These are phyloP conservation scores for Trypanosoma platydactyli DNA, from an alignment of 208 protist genomes.

Conservation along the genomic window DNA sequence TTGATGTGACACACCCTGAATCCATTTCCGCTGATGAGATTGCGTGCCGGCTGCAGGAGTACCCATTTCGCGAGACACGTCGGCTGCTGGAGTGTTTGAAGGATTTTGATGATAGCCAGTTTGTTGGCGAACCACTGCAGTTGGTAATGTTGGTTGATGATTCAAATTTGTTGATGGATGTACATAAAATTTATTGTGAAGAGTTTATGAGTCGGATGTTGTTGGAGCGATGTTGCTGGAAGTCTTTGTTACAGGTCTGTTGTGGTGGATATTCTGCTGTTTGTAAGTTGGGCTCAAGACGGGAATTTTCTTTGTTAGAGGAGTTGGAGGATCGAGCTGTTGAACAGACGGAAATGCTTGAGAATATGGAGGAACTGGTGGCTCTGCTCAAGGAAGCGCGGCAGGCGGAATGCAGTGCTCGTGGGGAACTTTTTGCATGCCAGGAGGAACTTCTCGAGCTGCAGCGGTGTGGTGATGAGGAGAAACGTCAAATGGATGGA, in stretches of 20 bases:
- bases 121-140: no score
- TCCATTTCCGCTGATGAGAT: conserved; percentile 2
- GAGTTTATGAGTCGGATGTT: conserved; percentile 1
- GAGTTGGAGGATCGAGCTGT: conserved; percentile 27
- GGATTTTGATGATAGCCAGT: neutral
- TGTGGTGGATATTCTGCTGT: neutral
- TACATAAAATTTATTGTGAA: neutral
- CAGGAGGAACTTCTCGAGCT: conserved; percentile 24
- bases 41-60: neutral
- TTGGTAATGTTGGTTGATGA: no score
- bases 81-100: neutral
- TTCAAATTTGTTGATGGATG: no score
- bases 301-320: conserved; percentile 18
- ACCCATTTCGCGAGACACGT: neutral
- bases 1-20: conserved; percentile 13
- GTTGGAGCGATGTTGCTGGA: conserved; percentile 2
- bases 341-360: conserved; percentile 30
- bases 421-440: conserved; percentile 24
- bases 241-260: neutral
- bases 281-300: neutral
- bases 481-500: conserved; percentile 4
- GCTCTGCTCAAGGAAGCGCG: conserved; percentile 26
- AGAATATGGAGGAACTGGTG: conserved; percentile 36
- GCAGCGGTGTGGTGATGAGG: conserved; percentile 1
- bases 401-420: conserved; percentile 18